A percentile compares a stretch with the other conserved stretches of the same genome.
These are phyloP conservation scores for Viridothelium virens DNA, from an alignment of 495 filamentous ascomycete genomes.

Conservation along the genomic window DNA sequence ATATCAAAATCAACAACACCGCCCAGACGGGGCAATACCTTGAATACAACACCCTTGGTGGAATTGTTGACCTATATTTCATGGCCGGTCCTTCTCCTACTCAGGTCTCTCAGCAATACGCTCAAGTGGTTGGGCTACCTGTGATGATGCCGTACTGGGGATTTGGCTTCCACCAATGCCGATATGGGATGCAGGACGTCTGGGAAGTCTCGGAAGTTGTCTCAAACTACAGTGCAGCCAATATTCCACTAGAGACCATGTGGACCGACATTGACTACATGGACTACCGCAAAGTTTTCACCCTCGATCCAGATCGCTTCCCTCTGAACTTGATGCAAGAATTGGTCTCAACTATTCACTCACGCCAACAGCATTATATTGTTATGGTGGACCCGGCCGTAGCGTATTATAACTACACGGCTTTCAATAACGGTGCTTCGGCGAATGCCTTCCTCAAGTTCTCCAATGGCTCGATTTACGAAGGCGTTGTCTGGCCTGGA, in stretches of 20 bases:
- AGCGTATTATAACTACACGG: slow-evolving; percentile 57
- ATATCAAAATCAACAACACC: slow-evolving; percentile 68
- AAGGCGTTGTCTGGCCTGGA: slow-evolving; percentile 81
- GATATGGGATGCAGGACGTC: slow-evolving; percentile 68
- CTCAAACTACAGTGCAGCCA: slow-evolving; percentile 66
- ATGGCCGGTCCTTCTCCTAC: slow-evolving; percentile 63
- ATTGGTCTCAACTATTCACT: slow-evolving; percentile 63
- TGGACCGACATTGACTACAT: slow-evolving; percentile 68
- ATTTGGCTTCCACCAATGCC: slow-evolving; percentile 76
- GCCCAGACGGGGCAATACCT: slow-evolving; percentile 59
- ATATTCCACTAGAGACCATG: slow-evolving; percentile 78
- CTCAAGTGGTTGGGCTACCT: slow-evolving; percentile 58
- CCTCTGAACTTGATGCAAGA: slow-evolving; percentile 59
- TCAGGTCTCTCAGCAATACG: slow-evolving; percentile 67
- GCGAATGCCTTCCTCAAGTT: slow-evolving; percentile 58
- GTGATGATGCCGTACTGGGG: slow-evolving; percentile 82
- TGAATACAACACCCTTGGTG: slow-evolving; percentile 77
- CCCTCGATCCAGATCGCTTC: slow-evolving; percentile 65
- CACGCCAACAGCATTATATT: slow-evolving; percentile 62
- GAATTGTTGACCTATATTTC: slow-evolving; percentile 80
- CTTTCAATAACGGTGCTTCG: slow-evolving; percentile 55
- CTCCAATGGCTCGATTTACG: slow-evolving; percentile 57
- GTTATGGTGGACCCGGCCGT: slow-evolving; percentile 86
- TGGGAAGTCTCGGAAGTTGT: slow-evolving; percentile 74
- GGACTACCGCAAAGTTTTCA: slow-evolving; percentile 54